Conservation (phyloP, 2,329 filamentous ascomycete species). For the Chrysoporthe cubensis region DNA sequence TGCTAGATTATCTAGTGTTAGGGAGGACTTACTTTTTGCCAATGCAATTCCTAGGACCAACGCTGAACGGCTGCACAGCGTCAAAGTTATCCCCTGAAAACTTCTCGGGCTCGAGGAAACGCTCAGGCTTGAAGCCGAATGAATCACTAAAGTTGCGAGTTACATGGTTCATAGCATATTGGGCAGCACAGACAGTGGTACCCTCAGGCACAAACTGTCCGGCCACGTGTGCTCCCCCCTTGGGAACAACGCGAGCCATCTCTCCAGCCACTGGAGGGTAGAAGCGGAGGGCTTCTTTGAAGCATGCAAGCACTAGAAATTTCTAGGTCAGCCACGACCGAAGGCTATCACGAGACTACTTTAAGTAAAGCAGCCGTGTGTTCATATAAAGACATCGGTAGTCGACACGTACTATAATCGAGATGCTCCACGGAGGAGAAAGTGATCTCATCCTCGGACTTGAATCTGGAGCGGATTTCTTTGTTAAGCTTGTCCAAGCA, state of each 20-base stretch:
- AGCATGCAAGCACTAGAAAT: conserved; percentile 36
- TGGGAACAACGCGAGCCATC: conserved; percentile 37
- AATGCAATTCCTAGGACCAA: conserved; percentile 55
- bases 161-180: conserved; percentile 50
- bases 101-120: conserved; percentile 46
- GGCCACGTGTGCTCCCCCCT: conserved; percentile 39
- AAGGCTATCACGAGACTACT: background rate
- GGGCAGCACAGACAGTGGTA: conserved; percentile 46
- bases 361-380: background rate
- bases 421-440: conserved; percentile 38
- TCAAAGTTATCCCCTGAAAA: conserved; percentile 48
- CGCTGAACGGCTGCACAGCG: conserved; percentile 51
- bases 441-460: conserved; percentile 42
- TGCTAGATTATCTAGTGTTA: background rate
- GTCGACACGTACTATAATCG: conserved; percentile 46
- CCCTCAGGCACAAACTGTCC: conserved; percentile 39
- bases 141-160: conserved; percentile 50
- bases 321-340: conserved; percentile 4
- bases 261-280: conserved; percentile 40
- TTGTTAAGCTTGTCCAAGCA: conserved; percentile 38
- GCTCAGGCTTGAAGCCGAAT: conserved; percentile 50
- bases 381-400: conserved; percentile 34
- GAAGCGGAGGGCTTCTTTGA: conserved; percentile 42
- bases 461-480: conserved; percentile 45
- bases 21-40: conserved; percentile 49